Evolutionary conservation across 345 rosid species (phyloP), one percentile per base, ranked within the genome.

Genomic region (Psidium guajava): DNA sequence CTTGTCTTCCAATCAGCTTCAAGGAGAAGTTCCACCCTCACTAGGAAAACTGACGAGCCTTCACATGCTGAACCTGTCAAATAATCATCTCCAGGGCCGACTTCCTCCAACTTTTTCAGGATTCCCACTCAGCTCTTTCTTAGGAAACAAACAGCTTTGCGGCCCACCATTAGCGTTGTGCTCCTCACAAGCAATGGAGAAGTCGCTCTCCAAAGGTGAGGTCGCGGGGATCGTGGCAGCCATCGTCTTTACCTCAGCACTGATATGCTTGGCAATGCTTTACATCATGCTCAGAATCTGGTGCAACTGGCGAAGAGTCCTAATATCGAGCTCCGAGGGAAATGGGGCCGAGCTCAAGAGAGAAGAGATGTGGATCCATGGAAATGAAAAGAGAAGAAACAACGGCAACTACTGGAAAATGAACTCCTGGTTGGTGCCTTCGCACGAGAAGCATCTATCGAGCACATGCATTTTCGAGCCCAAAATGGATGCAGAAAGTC

Each of bases 11-110:
- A 96, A 96, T 85, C 87, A 87, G 85, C 97, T 96, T 44, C 84
- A 87, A 50, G 98, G 97, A 80, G 86, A 91, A 83, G 90, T 95
- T 75, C 97, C 98, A 1, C 56, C 85, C 82, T 91, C 93, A 74
- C 93, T 96, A 2, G 92, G 90, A 25, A 93, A 93, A 74, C 93
- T 96, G 88, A 94, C 93, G 6, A 96, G 99, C 89, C 95, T 96
- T 64, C 93, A 91, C 85, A 53, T 85, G 87, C 90, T 96, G 74
- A 93, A 94, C 92, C 89, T 96, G 90, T 96, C 99, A 52, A 89
- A 89, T 83, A 96, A 96, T 89, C 88, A 90, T 87, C 94, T 96
- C 21, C 85, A 90, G 10, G 99, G 99, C 20, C 91, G 90, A 50
- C 83, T 96, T 47, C 96, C 95, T 40, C 82, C 89, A 21, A 83